Conservation (phyloP, 371 early-diverging fungal genomes). For the Zopfochytrium polystomum region DNA sequence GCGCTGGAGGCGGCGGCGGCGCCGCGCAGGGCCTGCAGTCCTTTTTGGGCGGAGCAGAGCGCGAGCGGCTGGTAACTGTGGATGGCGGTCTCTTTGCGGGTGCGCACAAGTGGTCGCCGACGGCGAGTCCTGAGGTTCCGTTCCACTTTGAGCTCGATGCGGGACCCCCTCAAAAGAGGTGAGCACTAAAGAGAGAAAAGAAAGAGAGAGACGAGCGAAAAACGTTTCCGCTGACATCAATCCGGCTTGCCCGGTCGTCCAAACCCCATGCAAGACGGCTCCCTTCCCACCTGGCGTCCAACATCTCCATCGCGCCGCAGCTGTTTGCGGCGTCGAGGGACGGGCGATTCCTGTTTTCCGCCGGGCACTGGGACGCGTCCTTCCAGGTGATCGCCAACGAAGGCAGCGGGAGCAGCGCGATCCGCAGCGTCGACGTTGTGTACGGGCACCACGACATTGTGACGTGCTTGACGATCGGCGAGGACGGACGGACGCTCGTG, state of each 20-base stretch:
- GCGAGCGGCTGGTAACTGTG: conserved; percentile 27
- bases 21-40: conserved; percentile 5
- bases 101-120: conserved; percentile 25
- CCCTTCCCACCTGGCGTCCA: conserved; percentile 30
- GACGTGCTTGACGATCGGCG: conserved; percentile 53
- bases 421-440: conserved; percentile 35
- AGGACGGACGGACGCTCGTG: conserved; percentile 52
- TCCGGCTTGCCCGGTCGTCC: neutral
- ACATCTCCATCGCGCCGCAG: conserved; percentile 12
- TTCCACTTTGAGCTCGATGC: conserved; percentile 38
- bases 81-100: conserved; percentile 30
- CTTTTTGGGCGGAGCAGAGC: conserved; percentile 7
- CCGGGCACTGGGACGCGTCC: conserved; percentile 51
- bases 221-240: neutral
- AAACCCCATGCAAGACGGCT: conserved; percentile 11
- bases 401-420: conserved; percentile 11
- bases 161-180: conserved; percentile 22
- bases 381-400: conserved; percentile 37
- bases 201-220: neutral
- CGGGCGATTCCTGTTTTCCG: conserved; percentile 42
- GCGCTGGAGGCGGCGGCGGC: neutral
- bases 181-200: no score
- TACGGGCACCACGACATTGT: conserved; percentile 64
- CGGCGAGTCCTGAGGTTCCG: conserved; percentile 7
- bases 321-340: conserved; percentile 43